Base-by-base conservation (phyloP, 1,139 yeast genomes). In the Blastobotrys indianensis region DNA sequence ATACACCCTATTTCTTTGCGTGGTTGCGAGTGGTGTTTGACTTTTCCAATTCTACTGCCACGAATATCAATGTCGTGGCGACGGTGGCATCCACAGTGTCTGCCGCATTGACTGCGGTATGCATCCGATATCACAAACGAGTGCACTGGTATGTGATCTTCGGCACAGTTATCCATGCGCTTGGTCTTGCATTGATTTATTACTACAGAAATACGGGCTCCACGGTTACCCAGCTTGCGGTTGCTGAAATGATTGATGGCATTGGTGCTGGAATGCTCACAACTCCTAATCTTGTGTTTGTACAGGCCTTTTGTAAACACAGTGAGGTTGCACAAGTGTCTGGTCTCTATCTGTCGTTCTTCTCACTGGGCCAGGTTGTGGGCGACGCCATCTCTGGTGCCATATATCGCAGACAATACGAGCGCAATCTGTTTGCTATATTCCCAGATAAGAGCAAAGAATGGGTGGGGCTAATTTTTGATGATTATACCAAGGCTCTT, bases 21-120 rank as follows among this genome's bases (percentile, higher is more conserved):
- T 82, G 53, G 60, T 76, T 45, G 82, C 79, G 39, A 80, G 82
- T 6, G 74, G 82, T 47, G 13, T 49, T 47, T 64, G 69, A 77
- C 56, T 76, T 79, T 51, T 67, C 80, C 16, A 64, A 69, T 41
- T 70, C 68, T 44, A 78, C 86, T 2, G 86, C 88, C n/a, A 76
- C 82, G 4, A 81, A 82, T 55, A 66, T 77, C 3, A 73, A 79
- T 1, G 65, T 82, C 45, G 77, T 76, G 56, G 73, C 84, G n/a
- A 82, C 82, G 54, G 84, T 78, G 16, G 73, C 83, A 2, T 80
- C 77, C 16, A 73, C 81, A 37, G 71, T 76, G 41, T 81, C 85
- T 28, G 76, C 82, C 9, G 51, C 78, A 10, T 63, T 80, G 37
- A 83, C 86, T 7, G 58, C 80, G 11, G 53, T 75, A n/a, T 69